A percentile compares a stretch with the other conserved stretches of the same genome.
phyloP scores from a whole-genome alignment of 2,329 filamentous ascomycete species.

The Thelonectria discophora region DNA sequence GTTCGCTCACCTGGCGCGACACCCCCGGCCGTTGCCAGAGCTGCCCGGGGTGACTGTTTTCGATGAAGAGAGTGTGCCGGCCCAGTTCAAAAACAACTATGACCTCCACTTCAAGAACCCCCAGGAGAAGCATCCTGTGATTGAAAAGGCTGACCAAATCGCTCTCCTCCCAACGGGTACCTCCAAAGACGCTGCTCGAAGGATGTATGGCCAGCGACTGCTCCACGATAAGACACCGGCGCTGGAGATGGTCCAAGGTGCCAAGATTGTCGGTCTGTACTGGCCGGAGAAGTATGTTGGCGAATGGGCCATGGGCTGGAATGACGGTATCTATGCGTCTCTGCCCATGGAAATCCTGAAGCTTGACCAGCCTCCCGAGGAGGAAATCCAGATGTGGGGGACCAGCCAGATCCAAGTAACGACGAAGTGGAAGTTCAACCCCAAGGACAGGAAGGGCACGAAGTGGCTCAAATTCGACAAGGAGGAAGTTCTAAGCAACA shows the following conservation, averaged over 20 bases:
- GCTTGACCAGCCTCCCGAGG: conserved; percentile 57
- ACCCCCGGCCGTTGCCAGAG: conserved; percentile 61
- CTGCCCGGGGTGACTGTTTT: conserved; percentile 60
- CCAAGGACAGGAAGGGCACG: conserved; percentile 51
- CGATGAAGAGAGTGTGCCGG: conserved; percentile 54
- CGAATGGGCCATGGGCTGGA: conserved; percentile 67
- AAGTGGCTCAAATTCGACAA: conserved; percentile 71
- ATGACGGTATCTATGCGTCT: conserved; percentile 61
- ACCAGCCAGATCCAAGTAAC: conserved; percentile 59
- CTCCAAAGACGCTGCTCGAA: conserved; percentile 58
- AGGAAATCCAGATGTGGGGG: conserved; percentile 57
- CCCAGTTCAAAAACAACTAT: conserved; percentile 57
- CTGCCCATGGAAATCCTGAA: conserved; percentile 60
- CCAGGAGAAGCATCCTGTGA: conserved; percentile 52
- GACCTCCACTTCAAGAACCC: conserved; percentile 60
- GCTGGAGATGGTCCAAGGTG: conserved; percentile 58
- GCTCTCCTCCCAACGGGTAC: conserved; percentile 54
- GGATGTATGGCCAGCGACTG: conserved; percentile 56
- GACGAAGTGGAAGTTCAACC: conserved; percentile 63
- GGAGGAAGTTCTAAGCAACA: conserved; percentile 73
- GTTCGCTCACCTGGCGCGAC: conserved; percentile 62
- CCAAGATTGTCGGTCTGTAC: conserved; percentile 59
- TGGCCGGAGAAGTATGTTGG: conserved; percentile 62
- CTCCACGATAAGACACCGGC: conserved; percentile 56
- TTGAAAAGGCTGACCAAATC: conserved; percentile 53